phyloP scores from a whole-genome alignment of 345 rosid genomes.

The Acer yangbiense region DNA sequence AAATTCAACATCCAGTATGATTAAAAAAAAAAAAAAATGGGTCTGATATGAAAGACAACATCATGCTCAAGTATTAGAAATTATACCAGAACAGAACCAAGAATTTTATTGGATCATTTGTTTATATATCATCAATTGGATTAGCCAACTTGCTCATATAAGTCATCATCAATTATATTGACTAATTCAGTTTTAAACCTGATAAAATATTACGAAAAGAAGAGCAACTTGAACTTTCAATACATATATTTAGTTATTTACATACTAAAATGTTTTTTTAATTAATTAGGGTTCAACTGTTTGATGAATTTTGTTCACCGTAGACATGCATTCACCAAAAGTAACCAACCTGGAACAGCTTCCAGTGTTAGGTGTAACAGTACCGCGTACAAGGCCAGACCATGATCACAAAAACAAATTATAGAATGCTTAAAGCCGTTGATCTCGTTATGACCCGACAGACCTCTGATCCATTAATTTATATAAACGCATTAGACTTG shows the following conservation, averaged over 20 bases:
- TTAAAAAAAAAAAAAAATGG: too few relatives aligned
- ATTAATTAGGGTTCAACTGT: not conserved
- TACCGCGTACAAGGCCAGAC: too few relatives aligned
- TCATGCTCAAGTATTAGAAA: not conserved
- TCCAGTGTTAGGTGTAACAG: not conserved
- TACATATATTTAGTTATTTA: too few relatives aligned
- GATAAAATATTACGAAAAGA: not conserved
- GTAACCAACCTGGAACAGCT: not conserved
- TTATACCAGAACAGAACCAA: too few relatives aligned
- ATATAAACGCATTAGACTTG: not conserved
- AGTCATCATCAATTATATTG: not conserved
- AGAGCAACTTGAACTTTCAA: not conserved
- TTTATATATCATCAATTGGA: not conserved
- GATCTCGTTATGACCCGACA: too few relatives aligned
- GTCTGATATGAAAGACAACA: not conserved
- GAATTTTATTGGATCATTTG: not conserved
- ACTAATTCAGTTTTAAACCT: not conserved
- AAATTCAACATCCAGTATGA: too few relatives aligned
- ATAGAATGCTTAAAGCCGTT: too few relatives aligned
- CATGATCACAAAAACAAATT: not conserved
- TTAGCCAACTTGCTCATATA: not conserved
- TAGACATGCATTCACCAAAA: not conserved
- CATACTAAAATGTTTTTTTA: too few relatives aligned
- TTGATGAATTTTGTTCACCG: not conserved
- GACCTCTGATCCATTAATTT: too few relatives aligned